These are phyloP conservation scores for Tricholoma terreum DNA, from an alignment of 768 basidiomycete species.

Conservation along the genomic window DNA sequence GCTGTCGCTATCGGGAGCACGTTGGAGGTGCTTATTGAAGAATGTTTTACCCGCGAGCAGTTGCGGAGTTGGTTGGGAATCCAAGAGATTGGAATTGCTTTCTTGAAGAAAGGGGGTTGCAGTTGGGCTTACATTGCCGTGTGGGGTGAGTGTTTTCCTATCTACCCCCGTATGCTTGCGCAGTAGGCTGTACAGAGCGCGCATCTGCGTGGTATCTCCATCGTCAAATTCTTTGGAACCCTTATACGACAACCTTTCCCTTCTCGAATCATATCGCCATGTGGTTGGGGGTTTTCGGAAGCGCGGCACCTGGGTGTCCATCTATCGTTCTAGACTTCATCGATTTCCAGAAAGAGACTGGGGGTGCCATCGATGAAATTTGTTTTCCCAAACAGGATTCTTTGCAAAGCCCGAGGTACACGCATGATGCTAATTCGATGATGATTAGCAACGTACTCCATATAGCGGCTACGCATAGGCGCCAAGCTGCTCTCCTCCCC, in stretches of 20 bases:
- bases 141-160: not conserved
- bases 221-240: no score
- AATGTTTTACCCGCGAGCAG: not conserved
- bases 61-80: not conserved
- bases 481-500: no score
- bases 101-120: no score
- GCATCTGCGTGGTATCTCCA: no score
- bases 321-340: no score
- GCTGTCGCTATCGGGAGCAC: no score
- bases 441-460: no score
- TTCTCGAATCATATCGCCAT: not conserved
- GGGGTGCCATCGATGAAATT: not conserved
- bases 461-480: no score
- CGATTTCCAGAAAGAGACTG: not conserved
- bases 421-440: not conserved
- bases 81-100: not conserved
- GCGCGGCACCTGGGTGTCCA: not conserved
- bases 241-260: no score
- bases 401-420: not conserved
- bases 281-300: not conserved
- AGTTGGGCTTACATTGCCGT: no score
- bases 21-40: not conserved
- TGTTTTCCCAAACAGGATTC: no score
- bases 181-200: no score
- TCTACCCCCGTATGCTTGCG: not conserved